Evolutionary conservation across 352 stramenopile genomes (phyloP).

Genomic region (Plasmopara muralis): DNA sequence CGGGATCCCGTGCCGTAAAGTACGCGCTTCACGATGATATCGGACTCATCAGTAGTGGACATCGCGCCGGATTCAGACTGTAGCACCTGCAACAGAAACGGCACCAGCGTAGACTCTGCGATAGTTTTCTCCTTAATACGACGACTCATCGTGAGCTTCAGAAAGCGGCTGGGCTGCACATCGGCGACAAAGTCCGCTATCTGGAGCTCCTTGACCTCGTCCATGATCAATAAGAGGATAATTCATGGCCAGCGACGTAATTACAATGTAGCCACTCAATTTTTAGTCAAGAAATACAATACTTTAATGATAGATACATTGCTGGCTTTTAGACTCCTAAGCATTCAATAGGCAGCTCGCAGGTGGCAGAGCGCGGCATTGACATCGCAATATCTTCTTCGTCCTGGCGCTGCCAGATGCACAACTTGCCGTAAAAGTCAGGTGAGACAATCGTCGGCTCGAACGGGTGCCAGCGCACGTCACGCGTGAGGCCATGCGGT

Average conservation of each 20-base stretch:
- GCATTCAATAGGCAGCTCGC: constrained; percentile 4
- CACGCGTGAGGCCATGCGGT: constrained; percentile 66
- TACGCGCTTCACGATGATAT: constrained; percentile 33
- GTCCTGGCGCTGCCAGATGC: constrained; percentile 68
- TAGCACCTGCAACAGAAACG: constrained; percentile 38
- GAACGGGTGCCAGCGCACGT: constrained; percentile 81
- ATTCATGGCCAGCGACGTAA: constrained; percentile 6
- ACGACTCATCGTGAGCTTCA: constrained; percentile 71
- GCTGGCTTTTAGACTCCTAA: neutral
- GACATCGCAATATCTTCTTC: constrained; percentile 6
- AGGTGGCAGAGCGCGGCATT: neutral
- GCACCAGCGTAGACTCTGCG: constrained; percentile 36
- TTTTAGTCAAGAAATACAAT: too few relatives aligned
- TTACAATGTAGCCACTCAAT: constrained; percentile 14
- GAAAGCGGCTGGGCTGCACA: constrained; percentile 40
- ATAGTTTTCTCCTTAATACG: constrained; percentile 52
- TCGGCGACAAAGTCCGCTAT: constrained; percentile 49
- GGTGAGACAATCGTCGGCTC: constrained; percentile 77
- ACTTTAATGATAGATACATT: too few relatives aligned
- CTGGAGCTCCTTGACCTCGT: constrained; percentile 5
- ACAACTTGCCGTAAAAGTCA: constrained; percentile 83
- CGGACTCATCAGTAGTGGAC: neutral
- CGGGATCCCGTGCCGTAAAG: constrained; percentile 52
- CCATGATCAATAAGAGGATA: constrained; percentile 11
- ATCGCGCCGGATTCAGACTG: neutral